Evolutionary conservation across 352 stramenopile genomes (phyloP).

Genomic region (Pythium monospermum): DNA sequence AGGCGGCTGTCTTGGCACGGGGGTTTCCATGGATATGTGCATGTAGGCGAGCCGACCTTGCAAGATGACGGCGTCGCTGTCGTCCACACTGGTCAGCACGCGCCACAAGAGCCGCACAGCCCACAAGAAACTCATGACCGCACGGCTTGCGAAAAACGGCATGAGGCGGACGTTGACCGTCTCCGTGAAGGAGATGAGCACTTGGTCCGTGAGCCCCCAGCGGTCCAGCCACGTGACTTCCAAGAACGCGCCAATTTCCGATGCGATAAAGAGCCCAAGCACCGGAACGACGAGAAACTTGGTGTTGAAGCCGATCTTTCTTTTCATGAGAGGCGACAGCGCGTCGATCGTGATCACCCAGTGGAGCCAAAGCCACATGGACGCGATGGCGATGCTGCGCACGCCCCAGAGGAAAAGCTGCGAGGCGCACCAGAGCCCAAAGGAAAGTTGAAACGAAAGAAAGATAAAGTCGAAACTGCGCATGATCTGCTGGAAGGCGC

Average conservation of each 20-base stretch:
- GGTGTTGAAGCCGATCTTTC: conserved; percentile 13
- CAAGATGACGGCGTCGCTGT: too few species aligned
- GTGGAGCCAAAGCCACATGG: conserved; percentile 25
- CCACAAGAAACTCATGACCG: too few species aligned
- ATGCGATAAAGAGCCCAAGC: not conserved
- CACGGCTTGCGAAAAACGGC: too few species aligned
- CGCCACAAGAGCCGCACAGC: too few species aligned
- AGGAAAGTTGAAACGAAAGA: conserved; percentile 10
- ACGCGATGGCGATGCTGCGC: conserved; percentile 4
- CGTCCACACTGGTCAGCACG: too few species aligned
- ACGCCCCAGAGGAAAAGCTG: conserved; percentile 16
- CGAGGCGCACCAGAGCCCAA: not conserved
- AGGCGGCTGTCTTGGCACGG: too few species aligned
- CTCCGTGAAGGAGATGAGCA: not conserved
- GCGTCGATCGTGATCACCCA: conserved; percentile 17
- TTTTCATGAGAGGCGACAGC: conserved; percentile 8
- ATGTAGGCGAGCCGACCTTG: too few species aligned
- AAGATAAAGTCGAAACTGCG: conserved; percentile 18
- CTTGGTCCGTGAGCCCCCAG: not conserved
- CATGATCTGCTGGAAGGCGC: not conserved
- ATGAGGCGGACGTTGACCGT: too few species aligned
- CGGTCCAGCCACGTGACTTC: not conserved
- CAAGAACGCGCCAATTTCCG: not conserved
- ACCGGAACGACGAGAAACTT: conserved; percentile 3
- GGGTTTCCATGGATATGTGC: too few species aligned